Evolutionary conservation across 345 rosid species (phyloP).

Genomic region (thale cress (Arabidopsis thaliana)): DNA sequence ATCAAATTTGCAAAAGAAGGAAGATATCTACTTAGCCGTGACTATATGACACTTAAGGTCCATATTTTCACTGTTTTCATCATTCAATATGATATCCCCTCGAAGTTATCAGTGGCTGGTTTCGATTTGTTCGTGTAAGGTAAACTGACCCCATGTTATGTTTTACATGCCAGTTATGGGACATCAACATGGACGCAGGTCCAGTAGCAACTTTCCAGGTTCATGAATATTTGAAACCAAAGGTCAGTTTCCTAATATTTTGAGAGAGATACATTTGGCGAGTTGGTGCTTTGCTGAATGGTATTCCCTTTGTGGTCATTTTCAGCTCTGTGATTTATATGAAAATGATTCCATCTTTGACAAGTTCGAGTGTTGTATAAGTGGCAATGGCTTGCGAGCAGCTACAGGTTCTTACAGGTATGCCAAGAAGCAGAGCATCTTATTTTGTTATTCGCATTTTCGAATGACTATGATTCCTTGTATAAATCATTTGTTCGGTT

Average conservation of each 20-base stretch:
- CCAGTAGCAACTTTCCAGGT: conserved; percentile 94
- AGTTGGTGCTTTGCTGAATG: conserved; percentile 27
- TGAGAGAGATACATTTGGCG: conserved; percentile 32
- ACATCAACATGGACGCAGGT: conserved; percentile 97
- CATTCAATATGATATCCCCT: conserved; percentile 1
- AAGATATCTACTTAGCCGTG: conserved; percentile 87
- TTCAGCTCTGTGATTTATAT: conserved; percentile 95
- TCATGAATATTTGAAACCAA: conserved; percentile 92
- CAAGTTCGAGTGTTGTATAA: conserved; percentile 96
- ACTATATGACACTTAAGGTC: conserved; percentile 98
- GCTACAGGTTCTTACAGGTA: conserved; percentile 99
- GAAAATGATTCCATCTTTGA: conserved; percentile 98
- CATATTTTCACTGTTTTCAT: conserved; percentile 5
- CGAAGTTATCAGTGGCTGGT: conserved; percentile 13
- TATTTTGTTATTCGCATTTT: conserved; percentile 4
- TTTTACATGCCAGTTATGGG: conserved; percentile 71
- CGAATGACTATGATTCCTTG: conserved; percentile 25
- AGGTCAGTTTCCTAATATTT: conserved; percentile 53
- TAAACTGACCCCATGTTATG: conserved; percentile 19
- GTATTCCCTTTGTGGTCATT: conserved; percentile 30
- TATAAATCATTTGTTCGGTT: conserved; percentile 11
- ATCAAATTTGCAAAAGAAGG: conserved; percentile 90
- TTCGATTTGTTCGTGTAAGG: background rate
- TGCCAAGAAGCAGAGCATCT: conserved; percentile 20
- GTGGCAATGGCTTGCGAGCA: conserved; percentile 90